Evolutionary conservation across 2,329 filamentous ascomycete species (phyloP).

Genomic region (Neopestalotiopsis rosae): DNA sequence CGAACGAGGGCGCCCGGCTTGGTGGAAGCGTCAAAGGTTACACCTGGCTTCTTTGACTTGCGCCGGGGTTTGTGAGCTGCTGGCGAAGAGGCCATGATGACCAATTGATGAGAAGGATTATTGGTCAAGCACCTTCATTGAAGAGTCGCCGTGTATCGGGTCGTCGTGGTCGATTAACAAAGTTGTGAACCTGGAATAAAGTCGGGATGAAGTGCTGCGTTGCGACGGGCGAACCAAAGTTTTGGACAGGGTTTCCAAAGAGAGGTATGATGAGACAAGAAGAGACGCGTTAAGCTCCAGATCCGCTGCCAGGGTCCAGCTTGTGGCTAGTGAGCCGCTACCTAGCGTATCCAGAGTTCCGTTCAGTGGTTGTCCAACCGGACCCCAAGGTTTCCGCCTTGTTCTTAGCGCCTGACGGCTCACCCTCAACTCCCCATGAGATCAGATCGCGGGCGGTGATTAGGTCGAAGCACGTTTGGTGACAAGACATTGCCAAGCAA

Average conservation of each 20-base stretch:
- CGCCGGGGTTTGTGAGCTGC: constrained; percentile 66
- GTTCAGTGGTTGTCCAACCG: neutral
- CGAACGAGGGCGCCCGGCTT: constrained; percentile 53
- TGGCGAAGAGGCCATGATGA: constrained; percentile 56
- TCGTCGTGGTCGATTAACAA: neutral
- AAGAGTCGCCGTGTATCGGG: constrained; percentile 1
- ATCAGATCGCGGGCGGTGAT: neutral
- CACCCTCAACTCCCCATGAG: neutral
- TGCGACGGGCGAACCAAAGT: constrained; percentile 6
- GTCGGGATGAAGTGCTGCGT: neutral
- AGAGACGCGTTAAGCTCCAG: constrained; percentile 14
- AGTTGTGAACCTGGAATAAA: neutral
- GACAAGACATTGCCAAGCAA: constrained; percentile 18
- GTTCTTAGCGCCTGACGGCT: neutral
- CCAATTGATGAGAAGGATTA: constrained; percentile 25
- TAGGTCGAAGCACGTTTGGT: constrained; percentile 4
- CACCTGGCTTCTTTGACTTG: constrained; percentile 56
- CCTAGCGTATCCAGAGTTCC: neutral
- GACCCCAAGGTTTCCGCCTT: neutral
- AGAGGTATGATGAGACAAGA: neutral
- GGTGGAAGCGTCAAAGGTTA: constrained; percentile 27
- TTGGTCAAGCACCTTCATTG: constrained; percentile 27
- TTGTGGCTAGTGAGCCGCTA: constrained; percentile 7
- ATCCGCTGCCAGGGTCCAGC: constrained; percentile 9
- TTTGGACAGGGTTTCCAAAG: constrained; percentile 22